Conservation (phyloP, 768 basidiomycete genomes). For the Auriscalpium orientale region DNA sequence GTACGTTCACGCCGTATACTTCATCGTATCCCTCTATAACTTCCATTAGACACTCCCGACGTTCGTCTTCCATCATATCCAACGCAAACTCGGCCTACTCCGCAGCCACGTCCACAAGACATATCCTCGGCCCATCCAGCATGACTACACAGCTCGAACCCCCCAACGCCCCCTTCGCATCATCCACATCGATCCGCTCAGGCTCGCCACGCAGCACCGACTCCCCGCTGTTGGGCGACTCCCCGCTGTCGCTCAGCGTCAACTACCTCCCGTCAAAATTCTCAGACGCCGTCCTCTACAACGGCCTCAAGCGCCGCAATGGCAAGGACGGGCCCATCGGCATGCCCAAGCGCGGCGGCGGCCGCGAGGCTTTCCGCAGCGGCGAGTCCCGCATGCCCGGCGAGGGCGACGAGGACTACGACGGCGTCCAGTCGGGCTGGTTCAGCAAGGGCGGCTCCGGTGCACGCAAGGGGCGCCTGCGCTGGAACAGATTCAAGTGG, state of each 20-base stretch:
- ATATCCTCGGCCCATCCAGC: conserved; percentile 31
- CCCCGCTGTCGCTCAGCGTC: conserved; percentile 41
- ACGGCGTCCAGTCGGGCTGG: conserved; percentile 28
- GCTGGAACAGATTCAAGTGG: conserved; percentile 88
- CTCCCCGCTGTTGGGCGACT: conserved; percentile 16
- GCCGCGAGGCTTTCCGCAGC: conserved; percentile 47
- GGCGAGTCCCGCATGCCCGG: conserved; percentile 33
- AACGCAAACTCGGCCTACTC: conserved; percentile 38
- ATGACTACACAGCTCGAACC: conserved; percentile 31
- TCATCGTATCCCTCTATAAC: neutral
- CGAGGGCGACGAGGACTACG: conserved; percentile 31
- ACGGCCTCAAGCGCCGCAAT: conserved; percentile 33
- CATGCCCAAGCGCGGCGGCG: conserved; percentile 60
- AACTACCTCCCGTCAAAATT: conserved; percentile 79
- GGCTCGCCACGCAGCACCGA: conserved; percentile 18
- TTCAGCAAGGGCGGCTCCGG: conserved; percentile 34
- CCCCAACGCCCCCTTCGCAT: conserved; percentile 33
- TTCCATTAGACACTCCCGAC: conserved; percentile 4
- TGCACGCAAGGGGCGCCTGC: conserved; percentile 34
- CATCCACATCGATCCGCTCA: conserved; percentile 19
- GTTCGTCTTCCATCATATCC: conserved; percentile 27
- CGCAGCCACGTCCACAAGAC: conserved; percentile 38
- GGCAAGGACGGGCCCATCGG: conserved; percentile 29
- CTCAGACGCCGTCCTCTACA: conserved; percentile 36
- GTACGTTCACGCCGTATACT: neutral